A percentile compares a stretch with the other conserved stretches of the same genome.
Conservation (phyloP, 805 yeast genomes). For the Wickerhamiella alocasiicola region DNA sequence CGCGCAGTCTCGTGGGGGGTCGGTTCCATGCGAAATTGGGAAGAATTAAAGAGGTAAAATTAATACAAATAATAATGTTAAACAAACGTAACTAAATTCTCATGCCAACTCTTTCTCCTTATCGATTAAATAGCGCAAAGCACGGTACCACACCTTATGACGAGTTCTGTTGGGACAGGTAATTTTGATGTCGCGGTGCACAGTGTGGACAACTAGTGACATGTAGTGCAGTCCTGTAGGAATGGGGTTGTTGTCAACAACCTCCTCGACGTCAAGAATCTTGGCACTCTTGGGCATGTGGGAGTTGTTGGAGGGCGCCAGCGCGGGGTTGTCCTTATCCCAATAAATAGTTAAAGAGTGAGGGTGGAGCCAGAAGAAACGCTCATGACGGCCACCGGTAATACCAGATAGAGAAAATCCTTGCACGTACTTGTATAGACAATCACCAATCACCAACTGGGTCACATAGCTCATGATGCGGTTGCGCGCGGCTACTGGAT, state of each 20-base stretch:
- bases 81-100: too few relatives aligned
- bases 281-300: constrained; percentile 58
- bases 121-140: constrained; percentile 61
- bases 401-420: constrained; percentile 50
- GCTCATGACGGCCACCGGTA: constrained; percentile 72
- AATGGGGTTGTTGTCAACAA: constrained; percentile 72
- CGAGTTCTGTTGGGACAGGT: constrained; percentile 83
- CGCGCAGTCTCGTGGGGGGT: too few relatives aligned
- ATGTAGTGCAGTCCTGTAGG: constrained; percentile 84
- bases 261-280: constrained; percentile 63
- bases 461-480: constrained; percentile 66
- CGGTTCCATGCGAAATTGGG: too few relatives aligned
- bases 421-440: constrained; percentile 72
- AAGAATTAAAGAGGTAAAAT: too few relatives aligned
- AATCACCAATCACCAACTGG: constrained; percentile 90
- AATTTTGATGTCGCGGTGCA: constrained; percentile 53
- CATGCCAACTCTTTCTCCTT: background rate
- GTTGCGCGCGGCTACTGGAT: constrained; percentile 1
- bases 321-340: constrained; percentile 73
- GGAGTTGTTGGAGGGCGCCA: constrained; percentile 41
- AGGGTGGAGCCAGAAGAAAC: constrained; percentile 95
- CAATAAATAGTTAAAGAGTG: constrained; percentile 82
- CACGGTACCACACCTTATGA: constrained; percentile 85
- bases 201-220: constrained; percentile 65
- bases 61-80: too few relatives aligned